A percentile compares a stretch with the other conserved stretches of the same genome.
These are phyloP conservation scores for Bromus sterilis DNA, from an alignment of 176 grass and related monocot genomes.

Conservation along the genomic window DNA sequence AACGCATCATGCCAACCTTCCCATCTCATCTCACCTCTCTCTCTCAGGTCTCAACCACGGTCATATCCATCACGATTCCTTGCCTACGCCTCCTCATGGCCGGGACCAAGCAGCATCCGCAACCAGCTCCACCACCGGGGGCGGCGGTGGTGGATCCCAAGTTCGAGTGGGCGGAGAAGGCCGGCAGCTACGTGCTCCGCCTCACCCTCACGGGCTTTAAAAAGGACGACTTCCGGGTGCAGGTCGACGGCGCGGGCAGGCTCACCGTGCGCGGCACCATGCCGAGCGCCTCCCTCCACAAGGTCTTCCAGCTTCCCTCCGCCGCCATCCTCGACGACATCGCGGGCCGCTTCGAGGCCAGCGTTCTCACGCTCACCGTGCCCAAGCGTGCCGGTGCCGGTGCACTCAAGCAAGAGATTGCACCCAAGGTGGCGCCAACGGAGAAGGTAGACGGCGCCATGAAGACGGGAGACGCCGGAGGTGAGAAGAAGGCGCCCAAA, in stretches of 20 bases:
- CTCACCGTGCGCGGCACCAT: conserved; percentile 32
- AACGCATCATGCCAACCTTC: background rate
- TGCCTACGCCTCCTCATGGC: background rate
- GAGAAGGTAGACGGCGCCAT: background rate
- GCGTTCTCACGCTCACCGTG: conserved; percentile 35
- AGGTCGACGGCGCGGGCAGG: conserved; percentile 37
- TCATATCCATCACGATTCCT: background rate
- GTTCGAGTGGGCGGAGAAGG: background rate
- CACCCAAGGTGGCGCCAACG: background rate
- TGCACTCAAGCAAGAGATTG: too few relatives aligned
- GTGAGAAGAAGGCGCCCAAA: background rate
- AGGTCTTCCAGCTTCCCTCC: conserved; percentile 44
- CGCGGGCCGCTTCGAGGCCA: conserved; percentile 27
- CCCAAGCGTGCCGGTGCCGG: conserved; percentile 18
- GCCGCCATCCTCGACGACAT: conserved; percentile 29
- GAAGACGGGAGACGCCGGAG: too few relatives aligned
- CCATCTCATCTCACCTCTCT: background rate
- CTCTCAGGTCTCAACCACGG: background rate
- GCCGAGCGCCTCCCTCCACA: conserved; percentile 10
- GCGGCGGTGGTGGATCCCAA: background rate
- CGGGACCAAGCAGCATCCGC: background rate
- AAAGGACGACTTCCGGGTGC: conserved; percentile 58
- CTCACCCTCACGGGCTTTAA: conserved; percentile 2
- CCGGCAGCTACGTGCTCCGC: background rate
- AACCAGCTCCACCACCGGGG: background rate